These are phyloP conservation scores for Erythrophleum ivorense DNA, from an alignment of 331 rosid species.

Conservation along the genomic window DNA sequence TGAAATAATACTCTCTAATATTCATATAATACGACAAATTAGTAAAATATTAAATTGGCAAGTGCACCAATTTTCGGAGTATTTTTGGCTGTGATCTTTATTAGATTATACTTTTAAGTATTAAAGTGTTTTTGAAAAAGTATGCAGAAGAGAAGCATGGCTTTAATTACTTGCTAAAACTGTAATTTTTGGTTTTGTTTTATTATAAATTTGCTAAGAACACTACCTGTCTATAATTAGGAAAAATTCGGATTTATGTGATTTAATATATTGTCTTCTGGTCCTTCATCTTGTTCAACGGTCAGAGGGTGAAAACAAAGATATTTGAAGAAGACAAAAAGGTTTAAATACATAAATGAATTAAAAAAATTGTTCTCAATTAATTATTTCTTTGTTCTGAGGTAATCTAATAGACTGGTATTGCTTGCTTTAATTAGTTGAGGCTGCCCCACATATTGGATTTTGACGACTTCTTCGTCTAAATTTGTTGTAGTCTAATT, in stretches of 20 bases:
- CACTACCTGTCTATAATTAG: not conserved
- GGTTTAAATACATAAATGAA: not conserved
- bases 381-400: not conserved
- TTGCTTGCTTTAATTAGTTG: not conserved
- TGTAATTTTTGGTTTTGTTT: not conserved
- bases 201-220: too few species aligned
- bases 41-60: too few species aligned
- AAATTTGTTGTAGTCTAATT: not conserved
- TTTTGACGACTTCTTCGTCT: not conserved
- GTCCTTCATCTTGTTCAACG: not conserved
- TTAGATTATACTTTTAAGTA: too few species aligned
- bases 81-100: too few species aligned
- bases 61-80: too few species aligned
- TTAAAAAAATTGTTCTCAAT: not conserved
- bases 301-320: not conserved
- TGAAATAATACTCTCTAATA: too few species aligned
- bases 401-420: not conserved
- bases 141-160: not conserved
- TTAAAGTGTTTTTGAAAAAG: too few species aligned
- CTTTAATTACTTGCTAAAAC: not conserved
- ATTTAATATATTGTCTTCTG: not conserved
- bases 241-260: not conserved
- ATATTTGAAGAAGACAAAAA: not conserved
- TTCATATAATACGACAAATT: too few species aligned
- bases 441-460: not conserved